Conservation (phyloP, 805 yeast species). For the Candida quercuum region DNA sequence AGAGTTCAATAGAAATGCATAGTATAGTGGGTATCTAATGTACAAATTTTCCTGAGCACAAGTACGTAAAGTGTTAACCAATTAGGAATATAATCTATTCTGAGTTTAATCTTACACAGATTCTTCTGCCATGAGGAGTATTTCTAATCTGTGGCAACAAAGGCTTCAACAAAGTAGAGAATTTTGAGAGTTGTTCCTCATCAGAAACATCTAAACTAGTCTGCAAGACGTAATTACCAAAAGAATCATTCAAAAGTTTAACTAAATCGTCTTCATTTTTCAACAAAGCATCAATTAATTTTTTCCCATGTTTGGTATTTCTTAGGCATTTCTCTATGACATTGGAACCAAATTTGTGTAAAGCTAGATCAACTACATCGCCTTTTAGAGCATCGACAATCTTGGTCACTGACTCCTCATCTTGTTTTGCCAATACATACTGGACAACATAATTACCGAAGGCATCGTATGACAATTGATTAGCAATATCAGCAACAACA, state of each 20-base stretch:
- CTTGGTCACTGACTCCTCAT: constrained; percentile 25
- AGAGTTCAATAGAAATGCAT: no score
- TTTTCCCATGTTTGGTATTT: constrained; percentile 37
- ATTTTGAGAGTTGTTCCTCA: constrained; percentile 43
- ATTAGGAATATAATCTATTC: not conserved
- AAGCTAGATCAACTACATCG: constrained; percentile 45
- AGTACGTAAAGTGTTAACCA: no score
- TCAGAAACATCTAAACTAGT: constrained; percentile 69
- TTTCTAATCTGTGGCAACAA: constrained; percentile 72
- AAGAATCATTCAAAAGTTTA: constrained; percentile 78
- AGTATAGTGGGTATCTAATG: no score
- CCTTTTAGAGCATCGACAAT: constrained; percentile 30
- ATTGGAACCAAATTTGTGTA: constrained; percentile 90
- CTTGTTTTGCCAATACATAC: constrained; percentile 61
- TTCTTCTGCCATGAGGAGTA: constrained; percentile 96
- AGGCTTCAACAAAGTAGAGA: constrained; percentile 62
- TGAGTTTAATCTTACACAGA: constrained; percentile 56
- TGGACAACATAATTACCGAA: constrained; percentile 97
- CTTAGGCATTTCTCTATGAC: constrained; percentile 86
- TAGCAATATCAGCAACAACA: constrained; percentile 63
- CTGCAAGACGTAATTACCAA: constrained; percentile 92
- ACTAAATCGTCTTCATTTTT: constrained; percentile 28
- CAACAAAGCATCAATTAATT: constrained; percentile 46
- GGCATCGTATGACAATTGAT: constrained; percentile 77
- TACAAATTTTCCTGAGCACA: no score